Percentiles rank a stretch among this genome's conserved stretches.
phyloP scores from a whole-genome alignment of 148 eudicot species.

The Rhododendron williamsianum region DNA sequence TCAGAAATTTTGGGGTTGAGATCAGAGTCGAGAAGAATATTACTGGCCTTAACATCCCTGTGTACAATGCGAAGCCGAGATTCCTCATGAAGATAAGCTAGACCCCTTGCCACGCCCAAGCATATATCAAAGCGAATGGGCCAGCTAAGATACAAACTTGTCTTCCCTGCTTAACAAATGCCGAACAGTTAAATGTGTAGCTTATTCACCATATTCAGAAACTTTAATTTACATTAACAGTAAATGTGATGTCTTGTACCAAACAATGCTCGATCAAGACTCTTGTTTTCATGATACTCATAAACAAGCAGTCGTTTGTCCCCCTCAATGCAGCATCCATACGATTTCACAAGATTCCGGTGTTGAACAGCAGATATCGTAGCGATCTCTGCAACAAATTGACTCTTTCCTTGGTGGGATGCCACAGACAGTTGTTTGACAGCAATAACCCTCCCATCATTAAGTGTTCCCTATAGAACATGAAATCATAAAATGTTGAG shows the following conservation, averaged over 20 bases:
- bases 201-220: too few relatives aligned
- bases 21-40: constrained; percentile 78
- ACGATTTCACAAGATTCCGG: constrained; percentile 76
- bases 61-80: constrained; percentile 76
- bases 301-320: constrained; percentile 72
- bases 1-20: constrained; percentile 87
- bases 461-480: constrained; percentile 57
- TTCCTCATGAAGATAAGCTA: constrained; percentile 83
- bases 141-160: constrained; percentile 51
- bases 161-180: constrained; percentile 32
- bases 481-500: not conserved
- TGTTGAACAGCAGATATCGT: constrained; percentile 88
- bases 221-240: not conserved
- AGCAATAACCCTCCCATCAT: constrained; percentile 71
- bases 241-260: constrained; percentile 29
- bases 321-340: constrained; percentile 92
- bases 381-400: constrained; percentile 85
- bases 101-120: constrained; percentile 60
- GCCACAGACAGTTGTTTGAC: constrained; percentile 78
- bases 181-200: too few relatives aligned
- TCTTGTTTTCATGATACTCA: constrained; percentile 78
- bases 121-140: constrained; percentile 6
- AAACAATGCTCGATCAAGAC: constrained; percentile 85
- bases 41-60: constrained; percentile 91
- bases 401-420: constrained; percentile 77